Base-by-base conservation (phyloP, 805 yeast genomes). In the Cyberlindnera petersonii region DNA sequence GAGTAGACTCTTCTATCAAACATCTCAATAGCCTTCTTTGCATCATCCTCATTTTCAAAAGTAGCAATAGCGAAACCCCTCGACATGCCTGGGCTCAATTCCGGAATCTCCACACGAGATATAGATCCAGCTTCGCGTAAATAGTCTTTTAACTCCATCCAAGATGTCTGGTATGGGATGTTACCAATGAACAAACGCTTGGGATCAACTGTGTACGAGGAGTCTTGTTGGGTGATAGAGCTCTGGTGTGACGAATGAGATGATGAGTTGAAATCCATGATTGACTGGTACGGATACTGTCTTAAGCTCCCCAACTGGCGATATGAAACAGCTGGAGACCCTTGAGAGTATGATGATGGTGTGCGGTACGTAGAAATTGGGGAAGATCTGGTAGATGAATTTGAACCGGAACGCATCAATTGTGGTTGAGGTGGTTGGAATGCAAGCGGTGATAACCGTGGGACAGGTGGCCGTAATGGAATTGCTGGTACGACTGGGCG, bases 11-110 rank as follows among this genome's bases (percentile, higher is more conserved):
- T 50, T 10, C 74, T 75, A 52, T 81, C 73, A 48, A 79, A 75
- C 28, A 55, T 40, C 19, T 64, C 59, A 31, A 81, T 78, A 13
- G 79, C 66, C 28, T 62, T 61, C 4, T 62, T 61, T 4, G 83
- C 75, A 24, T 74, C 74, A 8, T 58, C 64, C 23, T 63, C 66
- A 26, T 66, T 56, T 1, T 65, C 65, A 18, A 77, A 78, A 4
- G 72, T 66, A 2, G 77, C 84, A 33, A 81, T 71, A 1, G 86
- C 87, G 63, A 77, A 81, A 2, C 88, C 87, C 49, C 77, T 71
- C 9, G 53, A 46, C 23, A 67, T 55, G 2, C 76, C 75, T 31
- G 61, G 63, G 4, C 42, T 48, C 32, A 56, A 52, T n/a, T 30
- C 24, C 4, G 70, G 66, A 16, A 69, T 64, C 35, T 69, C 72